Evolutionary conservation across 371 early-diverging fungal species (phyloP), one percentile per base, ranked within the genome.

Genomic region (Mucor piriformis): DNA sequence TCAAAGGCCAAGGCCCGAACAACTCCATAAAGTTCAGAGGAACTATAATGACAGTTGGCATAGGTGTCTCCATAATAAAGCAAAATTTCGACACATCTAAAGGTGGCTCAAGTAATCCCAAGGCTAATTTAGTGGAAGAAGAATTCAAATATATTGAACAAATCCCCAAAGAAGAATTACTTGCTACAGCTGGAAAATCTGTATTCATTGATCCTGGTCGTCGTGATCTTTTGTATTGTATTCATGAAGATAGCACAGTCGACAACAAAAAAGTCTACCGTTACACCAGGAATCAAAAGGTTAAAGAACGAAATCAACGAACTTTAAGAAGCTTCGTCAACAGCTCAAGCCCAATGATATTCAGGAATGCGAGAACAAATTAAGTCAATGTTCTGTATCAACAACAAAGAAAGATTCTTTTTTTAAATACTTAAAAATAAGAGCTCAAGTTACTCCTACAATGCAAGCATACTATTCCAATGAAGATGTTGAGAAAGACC

Each of bases 121-220:
- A n/a, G n/a, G n/a, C n/a, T n/a, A n/a, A 11, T 33, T 33, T 33
- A 33, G 33, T 33, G 33, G 33, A 33, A 33, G 33, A 33, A 33
- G 33, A 33, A 33, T 33, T 33, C 33, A 33, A 33, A 33, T 33
- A 33, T 33, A 33, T 33, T 33, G 33, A 33, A 33, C 33, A 33
- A 33, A 33, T 33, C n/a, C 33, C 33, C 33, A 33, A 33, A 5
- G 33, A 33, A 33, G 33, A 33, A 33, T 11, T 33, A 33, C 33
- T 6, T 6, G 5, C 33, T 33, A 38, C 38, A 3, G 38, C 6
- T 13, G 15, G 38, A 38, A 49, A 29, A 29, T 29, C 29, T 29
- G 49, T 49, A 29, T 49, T 29, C 6, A 49, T 49, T 15, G 49
- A 49, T 49, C 29, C 49, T 8, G 49, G 49, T 15, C 25, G 49